Base-by-base conservation (phyloP, 192 early-diverging fungal genomes). In the Linnemannia schmuckeri region DNA sequence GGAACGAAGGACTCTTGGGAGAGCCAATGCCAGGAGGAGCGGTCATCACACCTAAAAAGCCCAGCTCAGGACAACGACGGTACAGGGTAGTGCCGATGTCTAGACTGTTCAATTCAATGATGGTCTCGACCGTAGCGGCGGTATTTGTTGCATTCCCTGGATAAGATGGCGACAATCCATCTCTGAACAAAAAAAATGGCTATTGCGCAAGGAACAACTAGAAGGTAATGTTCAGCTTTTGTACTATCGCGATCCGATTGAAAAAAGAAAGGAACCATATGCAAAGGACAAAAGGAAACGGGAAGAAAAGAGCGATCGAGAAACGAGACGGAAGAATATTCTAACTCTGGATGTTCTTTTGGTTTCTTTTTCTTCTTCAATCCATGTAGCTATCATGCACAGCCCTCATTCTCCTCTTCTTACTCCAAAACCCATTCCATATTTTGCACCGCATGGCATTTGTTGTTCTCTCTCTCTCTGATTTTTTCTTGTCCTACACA, bases 1-100 rank as follows among this genome's bases (percentile, higher is more conserved):
- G 70, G 1, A 52, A 79, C 52, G 77, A 79, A 44, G 77, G 77
- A n/a, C 69, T 78, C 35, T 78, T 69, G 3, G 77, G 77, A 8
- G 52, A 79, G 27, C 70, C 77, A 52, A n/a, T 79, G 18, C 77
- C 70, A 12, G 77, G 77, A 7, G 77, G 77, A 41, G 30, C 68
- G 10, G 77, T 79, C 35, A 79, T 79, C 49, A 20, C 77, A 27
- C 77, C 77, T 41, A 49, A 72, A 30, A 55, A 42, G 3, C 42
- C 61, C 1, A 70, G 44, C 27, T 78, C 66, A 47, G 76, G 66
- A 52, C 8, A 24, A 33, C 37, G 17, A n/a, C 30, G 42, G 6
- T 42, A 47, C 44, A 30, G 10, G 22, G 20, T n/a, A 52, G 76
- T 35, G 22, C 46, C 30, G 24, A 9, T 38, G 6, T 30, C 66